phyloP scores from a whole-genome alignment of 2,329 filamentous ascomycete species.

The Fusarium nisikadoi region DNA sequence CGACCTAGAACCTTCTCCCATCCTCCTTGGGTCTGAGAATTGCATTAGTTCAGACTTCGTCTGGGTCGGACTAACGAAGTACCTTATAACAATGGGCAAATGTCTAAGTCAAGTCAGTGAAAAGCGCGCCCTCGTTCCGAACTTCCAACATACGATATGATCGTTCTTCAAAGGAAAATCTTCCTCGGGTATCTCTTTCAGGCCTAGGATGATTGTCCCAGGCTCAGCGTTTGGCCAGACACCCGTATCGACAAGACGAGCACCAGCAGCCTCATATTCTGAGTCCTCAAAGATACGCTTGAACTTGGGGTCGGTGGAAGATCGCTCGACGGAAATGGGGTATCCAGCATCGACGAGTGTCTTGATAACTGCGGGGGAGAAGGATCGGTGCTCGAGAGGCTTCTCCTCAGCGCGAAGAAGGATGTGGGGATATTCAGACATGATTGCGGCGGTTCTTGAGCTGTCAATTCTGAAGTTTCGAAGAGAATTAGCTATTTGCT shows the following conservation, averaged over 20 bases:
- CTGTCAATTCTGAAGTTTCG: conserved; percentile 10
- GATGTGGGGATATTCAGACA: conserved; percentile 49
- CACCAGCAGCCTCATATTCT: conserved; percentile 72
- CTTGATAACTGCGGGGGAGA: conserved; percentile 58
- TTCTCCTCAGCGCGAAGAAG: conserved; percentile 70
- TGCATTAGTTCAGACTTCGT: conserved; percentile 63
- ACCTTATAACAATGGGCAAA: conserved; percentile 80
- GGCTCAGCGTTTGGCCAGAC: conserved; percentile 74
- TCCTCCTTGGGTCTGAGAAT: conserved; percentile 77
- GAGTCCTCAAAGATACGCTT: conserved; percentile 72
- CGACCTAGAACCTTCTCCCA: conserved; percentile 85
- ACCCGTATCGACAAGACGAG: conserved; percentile 71
- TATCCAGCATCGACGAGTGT: conserved; percentile 75
- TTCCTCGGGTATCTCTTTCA: conserved; percentile 84
- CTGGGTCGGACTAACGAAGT: conserved; percentile 59
- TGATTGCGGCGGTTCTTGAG: conserved; percentile 21
- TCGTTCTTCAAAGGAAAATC: conserved; percentile 58
- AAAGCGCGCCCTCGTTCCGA: no score
- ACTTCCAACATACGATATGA: conserved; percentile 31
- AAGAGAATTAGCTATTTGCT: conserved; percentile 9
- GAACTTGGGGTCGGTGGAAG: conserved; percentile 56
- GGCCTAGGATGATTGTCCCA: conserved; percentile 77
- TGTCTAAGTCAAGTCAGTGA: conserved; percentile 49
- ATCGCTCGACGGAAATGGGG: conserved; percentile 72
- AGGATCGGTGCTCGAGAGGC: conserved; percentile 55